Evolutionary conservation across 1,139 yeast species (phyloP).

Genomic region (Nakaseomyces uthaithaninus): DNA sequence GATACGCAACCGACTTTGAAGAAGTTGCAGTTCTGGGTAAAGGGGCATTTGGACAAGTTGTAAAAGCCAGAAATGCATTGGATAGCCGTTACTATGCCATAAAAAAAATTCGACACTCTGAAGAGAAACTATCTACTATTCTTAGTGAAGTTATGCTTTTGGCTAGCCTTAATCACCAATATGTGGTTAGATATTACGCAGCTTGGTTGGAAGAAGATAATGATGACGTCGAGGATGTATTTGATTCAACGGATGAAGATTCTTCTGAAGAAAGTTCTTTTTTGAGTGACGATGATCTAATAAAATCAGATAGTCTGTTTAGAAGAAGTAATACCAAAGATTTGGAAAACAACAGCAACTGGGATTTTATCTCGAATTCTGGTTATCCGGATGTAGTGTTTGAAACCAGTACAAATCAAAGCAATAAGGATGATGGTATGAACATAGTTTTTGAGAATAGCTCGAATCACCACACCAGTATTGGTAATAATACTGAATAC

Average conservation of each 20-base stretch:
- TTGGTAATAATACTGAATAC: conserved; percentile 10
- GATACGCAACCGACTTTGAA: conserved; percentile 80
- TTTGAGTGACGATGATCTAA: conserved; percentile 18
- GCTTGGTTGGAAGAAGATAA: conserved; percentile 88
- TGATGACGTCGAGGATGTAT: conserved; percentile 39
- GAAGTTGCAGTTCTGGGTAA: conserved; percentile 87
- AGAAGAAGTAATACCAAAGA: conserved; percentile 25
- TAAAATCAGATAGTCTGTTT: conserved; percentile 23
- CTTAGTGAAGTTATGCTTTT: conserved; percentile 85
- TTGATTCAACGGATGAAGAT: conserved; percentile 31
- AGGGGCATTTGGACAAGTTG: conserved; percentile 97
- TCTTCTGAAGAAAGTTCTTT: conserved; percentile 20
- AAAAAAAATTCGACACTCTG: conserved; percentile 79
- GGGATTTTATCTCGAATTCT: conserved; percentile 64
- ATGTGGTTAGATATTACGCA: conserved; percentile 90
- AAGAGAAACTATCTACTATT: conserved; percentile 69
- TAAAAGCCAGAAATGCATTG: conserved; percentile 81
- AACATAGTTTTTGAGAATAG: conserved; percentile 52
- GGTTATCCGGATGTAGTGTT: conserved; percentile 52
- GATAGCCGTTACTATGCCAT: conserved; percentile 95
- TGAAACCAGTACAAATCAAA: conserved; percentile 39
- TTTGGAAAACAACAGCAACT: conserved; percentile 22
- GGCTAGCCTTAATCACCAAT: conserved; percentile 88
- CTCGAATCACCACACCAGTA: conserved; percentile 27
- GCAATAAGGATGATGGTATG: conserved; percentile 46